A percentile compares a stretch with the other conserved stretches of the same genome.
Evolutionary conservation across 345 rosid genomes (phyloP).

Genomic region (Combretum micranthum): DNA sequence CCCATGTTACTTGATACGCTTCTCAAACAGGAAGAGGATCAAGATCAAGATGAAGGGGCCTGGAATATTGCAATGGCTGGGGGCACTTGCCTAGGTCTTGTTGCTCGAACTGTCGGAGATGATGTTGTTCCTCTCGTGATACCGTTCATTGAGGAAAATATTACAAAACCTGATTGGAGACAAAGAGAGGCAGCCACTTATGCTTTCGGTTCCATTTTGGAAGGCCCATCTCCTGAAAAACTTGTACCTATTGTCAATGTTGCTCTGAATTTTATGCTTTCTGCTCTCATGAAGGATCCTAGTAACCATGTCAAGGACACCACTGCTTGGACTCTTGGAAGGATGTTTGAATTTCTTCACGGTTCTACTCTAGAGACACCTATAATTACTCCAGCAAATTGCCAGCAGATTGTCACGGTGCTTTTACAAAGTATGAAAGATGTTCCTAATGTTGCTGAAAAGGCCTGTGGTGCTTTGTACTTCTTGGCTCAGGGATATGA

Average conservation of each 20-base stretch:
- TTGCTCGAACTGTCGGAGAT: constrained; percentile 42
- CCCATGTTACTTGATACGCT: constrained; percentile 39
- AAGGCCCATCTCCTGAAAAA: constrained; percentile 43
- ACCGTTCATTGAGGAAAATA: constrained; percentile 40
- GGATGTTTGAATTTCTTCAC: constrained; percentile 46
- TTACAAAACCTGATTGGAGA: constrained; percentile 43
- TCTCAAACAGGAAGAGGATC: constrained; percentile 44
- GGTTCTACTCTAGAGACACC: constrained; percentile 34
- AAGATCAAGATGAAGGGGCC: constrained; percentile 44
- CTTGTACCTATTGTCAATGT: constrained; percentile 32
- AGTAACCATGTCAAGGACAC: constrained; percentile 45
- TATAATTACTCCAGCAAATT: constrained; percentile 35
- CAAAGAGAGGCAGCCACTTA: constrained; percentile 45
- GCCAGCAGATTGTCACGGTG: constrained; percentile 40
- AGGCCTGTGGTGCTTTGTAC: constrained; percentile 48
- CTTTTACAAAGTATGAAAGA: constrained; percentile 45
- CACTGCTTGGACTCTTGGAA: constrained; percentile 44
- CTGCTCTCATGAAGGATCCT: constrained; percentile 36
- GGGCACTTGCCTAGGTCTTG: constrained; percentile 43
- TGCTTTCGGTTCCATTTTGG: constrained; percentile 45
- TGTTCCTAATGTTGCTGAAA: constrained; percentile 43
- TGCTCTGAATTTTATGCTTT: constrained; percentile 42
- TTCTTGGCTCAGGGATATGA: constrained; percentile 44
- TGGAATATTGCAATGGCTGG: constrained; percentile 51
- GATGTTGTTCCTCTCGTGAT: constrained; percentile 37